Base-by-base conservation (phyloP, 2,329 filamentous ascomycete genomes). In the Elsinoe fawcettii region DNA sequence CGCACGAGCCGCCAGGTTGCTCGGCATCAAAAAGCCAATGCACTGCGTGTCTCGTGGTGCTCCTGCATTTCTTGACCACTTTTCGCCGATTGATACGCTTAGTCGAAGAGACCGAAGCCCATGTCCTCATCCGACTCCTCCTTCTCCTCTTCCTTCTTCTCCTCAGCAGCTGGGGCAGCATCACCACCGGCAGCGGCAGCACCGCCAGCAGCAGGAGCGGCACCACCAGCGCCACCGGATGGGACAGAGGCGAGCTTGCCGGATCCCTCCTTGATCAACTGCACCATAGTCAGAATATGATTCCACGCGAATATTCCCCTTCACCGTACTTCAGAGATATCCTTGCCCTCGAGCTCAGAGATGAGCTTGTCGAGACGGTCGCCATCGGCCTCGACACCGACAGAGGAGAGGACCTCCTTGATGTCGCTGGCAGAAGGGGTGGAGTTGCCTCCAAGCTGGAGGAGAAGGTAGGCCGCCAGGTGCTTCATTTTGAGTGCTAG, bases 391-490 rank as follows among this genome's bases (percentile, higher is more conserved):
- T 99, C 93, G 67, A 96, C 90, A 71, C 93, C 93, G 73, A 97
- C 93, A 67, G 92, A 88, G 71, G 85, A 84, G 74, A 99, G 89
- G 70, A 99, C 90, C 63, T 72, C 74, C 82, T 88, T 93, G 83
- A 99, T 79, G 74, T 97, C 91, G 66, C 77, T 76, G 70, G 88
- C 89, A 65, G 88, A 90, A 69, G 93, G 93, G 64, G 85, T 84
- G 80, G 82, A 76, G 84, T 96, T 97, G 80, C 93, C 93, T 75
- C 83, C 92, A 69, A 97, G 87, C 80, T 80, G 79, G 77, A 97
- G 89, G 74, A 99, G 92, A 74, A 99, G 90, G 85, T 95, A 97
- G 75, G 93, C 92, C 75, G 93, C 93, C 81, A 99, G 87, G 81
- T 97, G 87, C 91, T 99, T 97, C 93, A 99, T 97, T 90, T 86